phyloP scores from a whole-genome alignment of 148 eudicot species.

The Spergularia bocconei region DNA sequence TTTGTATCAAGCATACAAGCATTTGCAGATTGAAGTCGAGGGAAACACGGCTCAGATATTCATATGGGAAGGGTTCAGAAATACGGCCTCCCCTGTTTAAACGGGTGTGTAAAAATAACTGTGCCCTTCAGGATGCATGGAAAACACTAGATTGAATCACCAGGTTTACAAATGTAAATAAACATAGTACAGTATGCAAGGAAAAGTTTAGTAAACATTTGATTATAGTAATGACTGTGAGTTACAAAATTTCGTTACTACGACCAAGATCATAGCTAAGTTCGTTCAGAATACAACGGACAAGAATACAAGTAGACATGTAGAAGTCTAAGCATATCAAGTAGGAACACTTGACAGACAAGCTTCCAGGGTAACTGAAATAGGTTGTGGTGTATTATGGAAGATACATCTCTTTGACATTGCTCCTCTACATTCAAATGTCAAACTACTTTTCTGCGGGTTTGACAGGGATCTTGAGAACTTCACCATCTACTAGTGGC shows the following conservation, averaged over 20 bases:
- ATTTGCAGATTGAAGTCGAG: no score
- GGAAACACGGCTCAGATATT: no score
- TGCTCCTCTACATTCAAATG: neutral
- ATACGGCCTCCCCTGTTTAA: no score
- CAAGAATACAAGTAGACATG: neutral
- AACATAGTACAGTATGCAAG: neutral
- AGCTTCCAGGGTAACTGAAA: neutral
- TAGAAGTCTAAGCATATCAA: neutral
- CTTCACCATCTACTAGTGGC: constrained; percentile 60
- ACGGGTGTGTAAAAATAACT: no score
- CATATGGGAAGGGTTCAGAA: no score
- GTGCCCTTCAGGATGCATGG: no score
- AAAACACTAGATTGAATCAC: neutral
- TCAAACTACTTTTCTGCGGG: constrained; percentile 25
- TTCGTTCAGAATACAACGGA: neutral
- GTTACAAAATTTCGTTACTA: neutral
- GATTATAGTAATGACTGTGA: neutral
- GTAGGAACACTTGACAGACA: neutral
- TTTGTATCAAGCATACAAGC: no score
- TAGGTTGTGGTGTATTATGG: neutral
- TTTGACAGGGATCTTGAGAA: constrained; percentile 51
- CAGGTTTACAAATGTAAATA: neutral
- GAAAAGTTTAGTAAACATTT: neutral
- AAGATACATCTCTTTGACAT: neutral
- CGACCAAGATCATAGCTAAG: neutral